phyloP scores from a whole-genome alignment of 805 yeast genomes.

The Saccharomycopsis synnaedendra region DNA sequence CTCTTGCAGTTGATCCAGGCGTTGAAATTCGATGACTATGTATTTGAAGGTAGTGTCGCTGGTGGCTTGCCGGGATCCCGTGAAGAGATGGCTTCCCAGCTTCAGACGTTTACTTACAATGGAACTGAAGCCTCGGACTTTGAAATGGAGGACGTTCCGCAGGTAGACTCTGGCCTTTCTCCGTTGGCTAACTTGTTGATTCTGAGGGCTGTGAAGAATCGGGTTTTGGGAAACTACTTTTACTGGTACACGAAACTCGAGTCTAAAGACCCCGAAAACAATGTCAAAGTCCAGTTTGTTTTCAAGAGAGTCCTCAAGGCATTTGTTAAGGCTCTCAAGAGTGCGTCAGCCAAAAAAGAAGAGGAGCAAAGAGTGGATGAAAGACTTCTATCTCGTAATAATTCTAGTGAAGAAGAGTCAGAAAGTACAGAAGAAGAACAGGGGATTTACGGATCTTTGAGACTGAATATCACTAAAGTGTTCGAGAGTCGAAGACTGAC shows the following conservation, averaged over 20 bases:
- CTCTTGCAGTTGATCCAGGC: conserved; percentile 88
- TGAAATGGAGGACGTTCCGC: conserved; percentile 8
- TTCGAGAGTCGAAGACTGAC: conserved; percentile 2
- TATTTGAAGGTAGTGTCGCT: not conserved
- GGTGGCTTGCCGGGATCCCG: not conserved
- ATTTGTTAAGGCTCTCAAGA: conserved; percentile 21
- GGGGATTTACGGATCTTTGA: conserved; percentile 1
- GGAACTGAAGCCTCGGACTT: not conserved
- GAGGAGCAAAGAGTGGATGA: conserved; percentile 1
- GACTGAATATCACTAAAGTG: conserved; percentile 1
- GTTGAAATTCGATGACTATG: conserved; percentile 56
- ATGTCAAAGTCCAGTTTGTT: conserved; percentile 18
- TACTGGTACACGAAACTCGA: conserved; percentile 93
- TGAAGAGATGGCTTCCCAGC: conserved; percentile 4
- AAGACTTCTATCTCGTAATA: conserved; percentile 7
- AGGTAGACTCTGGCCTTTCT: conserved; percentile 25
- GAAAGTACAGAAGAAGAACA: not conserved
- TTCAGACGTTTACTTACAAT: conserved; percentile 2
- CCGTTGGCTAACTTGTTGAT: conserved; percentile 70
- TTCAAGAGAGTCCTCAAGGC: conserved; percentile 37
- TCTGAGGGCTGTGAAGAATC: conserved; percentile 54
- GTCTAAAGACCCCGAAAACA: conserved; percentile 50
- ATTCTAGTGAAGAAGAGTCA: conserved; percentile 8
- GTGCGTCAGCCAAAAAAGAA: not conserved
- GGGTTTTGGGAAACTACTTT: conserved; percentile 64